A percentile compares a stretch with the other conserved stretches of the same genome.
Conservation (phyloP, 2,329 filamentous ascomycete species). For the Neurospora sp. region DNA sequence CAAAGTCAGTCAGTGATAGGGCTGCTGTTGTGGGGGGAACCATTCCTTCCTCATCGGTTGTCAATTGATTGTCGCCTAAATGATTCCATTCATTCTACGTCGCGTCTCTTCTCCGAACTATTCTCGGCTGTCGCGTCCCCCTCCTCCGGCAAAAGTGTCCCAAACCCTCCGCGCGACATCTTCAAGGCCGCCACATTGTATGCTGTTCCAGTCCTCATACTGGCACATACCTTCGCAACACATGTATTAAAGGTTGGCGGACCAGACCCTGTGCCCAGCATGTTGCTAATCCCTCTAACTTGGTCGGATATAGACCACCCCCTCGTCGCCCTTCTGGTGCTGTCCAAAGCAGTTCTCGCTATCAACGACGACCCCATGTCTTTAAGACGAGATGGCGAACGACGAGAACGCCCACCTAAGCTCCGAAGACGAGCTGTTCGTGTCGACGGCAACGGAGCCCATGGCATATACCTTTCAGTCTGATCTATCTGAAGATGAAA, state of each 20-base stretch:
- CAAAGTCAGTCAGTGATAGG: neutral
- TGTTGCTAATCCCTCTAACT: neutral
- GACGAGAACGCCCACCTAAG: slow-evolving; percentile 2
- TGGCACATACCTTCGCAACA: neutral
- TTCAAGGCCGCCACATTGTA: neutral
- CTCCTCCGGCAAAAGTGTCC: neutral
- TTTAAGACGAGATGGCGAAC: slow-evolving; percentile 3
- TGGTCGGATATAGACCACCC: neutral
- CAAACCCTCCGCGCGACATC: neutral
- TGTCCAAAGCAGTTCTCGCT: neutral
- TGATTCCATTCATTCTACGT: neutral
- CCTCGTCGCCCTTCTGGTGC: neutral
- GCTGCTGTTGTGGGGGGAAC: neutral
- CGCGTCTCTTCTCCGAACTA: neutral
- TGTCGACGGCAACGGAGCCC: slow-evolving; percentile 1
- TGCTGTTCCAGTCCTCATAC: neutral
- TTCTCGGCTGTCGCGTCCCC: neutral
- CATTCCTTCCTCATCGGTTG: neutral
- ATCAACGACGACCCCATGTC: neutral
- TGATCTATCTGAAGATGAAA: slow-evolving; percentile 13
- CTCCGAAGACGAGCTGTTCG: slow-evolving; percentile 13
- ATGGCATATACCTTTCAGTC: slow-evolving; percentile 12
- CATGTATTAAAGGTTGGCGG: neutral
- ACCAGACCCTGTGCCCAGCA: neutral
- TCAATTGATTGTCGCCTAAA: neutral